Evolutionary conservation across 1,284 basidiomycete genomes (phyloP).

Genomic region (Apiotrichum porosum): DNA sequence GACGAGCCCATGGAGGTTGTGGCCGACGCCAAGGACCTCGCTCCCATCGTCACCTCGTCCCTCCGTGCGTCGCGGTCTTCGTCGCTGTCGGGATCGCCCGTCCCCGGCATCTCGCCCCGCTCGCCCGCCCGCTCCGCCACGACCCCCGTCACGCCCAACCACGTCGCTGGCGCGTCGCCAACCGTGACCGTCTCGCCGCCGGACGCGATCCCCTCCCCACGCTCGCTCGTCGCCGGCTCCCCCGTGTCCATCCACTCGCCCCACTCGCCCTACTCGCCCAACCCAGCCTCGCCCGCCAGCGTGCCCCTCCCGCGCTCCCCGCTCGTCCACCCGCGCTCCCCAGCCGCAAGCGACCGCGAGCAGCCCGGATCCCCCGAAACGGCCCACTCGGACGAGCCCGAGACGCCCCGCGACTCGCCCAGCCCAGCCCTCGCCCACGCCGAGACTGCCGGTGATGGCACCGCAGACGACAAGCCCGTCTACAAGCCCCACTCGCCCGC

Average conservation of each 20-base stretch:
- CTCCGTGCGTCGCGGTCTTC: too few relatives aligned
- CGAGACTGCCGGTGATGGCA: not conserved
- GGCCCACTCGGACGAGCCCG: not conserved
- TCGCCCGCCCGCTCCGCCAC: not conserved
- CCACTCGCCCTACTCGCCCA: not conserved
- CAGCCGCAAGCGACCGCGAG: not conserved
- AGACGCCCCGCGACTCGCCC: constrained; percentile 2
- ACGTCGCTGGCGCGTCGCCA: not conserved
- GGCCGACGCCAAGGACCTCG: too few relatives aligned
- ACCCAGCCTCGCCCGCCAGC: not conserved
- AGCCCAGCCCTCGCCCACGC: not conserved
- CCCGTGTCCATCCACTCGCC: not conserved
- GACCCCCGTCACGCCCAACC: not conserved
- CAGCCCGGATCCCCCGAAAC: not conserved
- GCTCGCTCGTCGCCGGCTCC: too few relatives aligned
- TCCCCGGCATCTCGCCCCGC: not conserved
- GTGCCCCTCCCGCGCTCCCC: not conserved
- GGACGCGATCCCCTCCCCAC: too few relatives aligned
- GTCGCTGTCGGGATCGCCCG: too few relatives aligned
- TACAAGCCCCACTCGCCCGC: not conserved
- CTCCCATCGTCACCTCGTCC: too few relatives aligned
- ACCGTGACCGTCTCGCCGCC: too few relatives aligned
- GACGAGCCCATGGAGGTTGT: too few relatives aligned
- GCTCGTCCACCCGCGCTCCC: too few relatives aligned
- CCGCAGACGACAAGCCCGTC: not conserved